A percentile compares a stretch with the other conserved stretches of the same genome.
These are phyloP conservation scores for Ascochyta lentis DNA, from an alignment of 2,329 filamentous ascomycete genomes.

Conservation along the genomic window DNA sequence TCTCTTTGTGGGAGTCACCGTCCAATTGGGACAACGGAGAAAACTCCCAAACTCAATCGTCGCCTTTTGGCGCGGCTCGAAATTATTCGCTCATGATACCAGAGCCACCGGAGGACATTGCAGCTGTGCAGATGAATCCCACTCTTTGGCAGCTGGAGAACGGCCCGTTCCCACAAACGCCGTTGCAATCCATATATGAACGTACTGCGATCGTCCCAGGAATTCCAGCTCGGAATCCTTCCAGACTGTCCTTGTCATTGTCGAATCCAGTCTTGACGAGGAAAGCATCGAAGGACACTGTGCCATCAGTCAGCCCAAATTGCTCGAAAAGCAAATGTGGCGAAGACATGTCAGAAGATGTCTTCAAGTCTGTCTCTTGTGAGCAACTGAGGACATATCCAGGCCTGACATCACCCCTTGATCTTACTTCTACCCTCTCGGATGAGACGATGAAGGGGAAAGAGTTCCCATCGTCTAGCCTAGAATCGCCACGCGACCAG, in stretches of 20 bases:
- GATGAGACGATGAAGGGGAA: conserved; percentile 30
- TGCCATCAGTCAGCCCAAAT: not conserved
- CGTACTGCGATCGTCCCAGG: conserved; percentile 9
- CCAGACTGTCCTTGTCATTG: conserved; percentile 24
- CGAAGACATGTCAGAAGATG: not conserved
- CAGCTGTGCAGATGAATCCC: conserved; percentile 22
- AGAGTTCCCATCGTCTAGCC: conserved; percentile 29
- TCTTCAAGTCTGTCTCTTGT: not conserved
- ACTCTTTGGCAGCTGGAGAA: conserved; percentile 15
- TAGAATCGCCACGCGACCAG: conserved; percentile 19
- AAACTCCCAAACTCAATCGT: not conserved
- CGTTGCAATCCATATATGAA: conserved; percentile 31
- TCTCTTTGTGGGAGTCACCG: conserved; percentile 37
- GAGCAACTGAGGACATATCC: not conserved
- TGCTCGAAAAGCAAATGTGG: not conserved
- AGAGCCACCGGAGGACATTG: conserved; percentile 35
- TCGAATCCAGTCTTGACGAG: not conserved
- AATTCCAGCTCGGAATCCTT: conserved; percentile 30
- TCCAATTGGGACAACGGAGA: conserved; percentile 32
- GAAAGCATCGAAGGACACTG: not conserved
- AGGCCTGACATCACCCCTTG: not conserved
- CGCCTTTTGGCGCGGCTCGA: not conserved
- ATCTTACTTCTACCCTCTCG: conserved; percentile 21
- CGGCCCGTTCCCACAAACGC: conserved; percentile 15
- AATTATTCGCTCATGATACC: conserved; percentile 38